These are phyloP conservation scores for Tagetes patula DNA, from an alignment of 129 eudicot genomes.

Conservation along the genomic window DNA sequence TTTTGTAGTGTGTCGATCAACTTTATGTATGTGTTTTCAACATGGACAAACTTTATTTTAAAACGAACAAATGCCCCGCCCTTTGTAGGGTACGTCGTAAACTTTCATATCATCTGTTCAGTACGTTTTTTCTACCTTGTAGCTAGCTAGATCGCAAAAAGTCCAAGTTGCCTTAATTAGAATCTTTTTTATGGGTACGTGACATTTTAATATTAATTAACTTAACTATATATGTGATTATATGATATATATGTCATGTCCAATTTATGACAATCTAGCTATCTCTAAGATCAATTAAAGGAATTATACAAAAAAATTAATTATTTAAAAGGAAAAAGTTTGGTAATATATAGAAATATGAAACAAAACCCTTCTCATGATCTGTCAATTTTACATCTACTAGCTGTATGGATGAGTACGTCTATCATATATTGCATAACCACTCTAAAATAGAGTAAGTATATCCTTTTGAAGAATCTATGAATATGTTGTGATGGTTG, in stretches of 20 bases:
- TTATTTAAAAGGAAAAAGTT: background rate
- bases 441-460: background rate
- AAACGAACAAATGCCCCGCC: background rate
- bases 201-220: too few species aligned
- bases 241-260: too few species aligned
- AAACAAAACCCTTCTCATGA: background rate
- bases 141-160: background rate
- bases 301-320: background rate
- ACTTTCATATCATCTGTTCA: background rate
- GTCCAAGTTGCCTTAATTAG: background rate
- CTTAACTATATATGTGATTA: too few species aligned
- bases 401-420: background rate
- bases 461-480: conserved; percentile 11
- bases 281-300: background rate
- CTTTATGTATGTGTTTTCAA: conserved; percentile 15
- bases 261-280: too few species aligned
- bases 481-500: background rate
- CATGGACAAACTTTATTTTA: conserved; percentile 9
- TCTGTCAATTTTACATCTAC: background rate
- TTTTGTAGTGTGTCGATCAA: background rate
- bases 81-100: background rate
- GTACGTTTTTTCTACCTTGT: background rate
- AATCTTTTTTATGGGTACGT: background rate
- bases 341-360: background rate
- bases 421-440: background rate